Base-by-base conservation (phyloP, 2,329 filamentous ascomycete species). In the Penicillium sp. region DNA sequence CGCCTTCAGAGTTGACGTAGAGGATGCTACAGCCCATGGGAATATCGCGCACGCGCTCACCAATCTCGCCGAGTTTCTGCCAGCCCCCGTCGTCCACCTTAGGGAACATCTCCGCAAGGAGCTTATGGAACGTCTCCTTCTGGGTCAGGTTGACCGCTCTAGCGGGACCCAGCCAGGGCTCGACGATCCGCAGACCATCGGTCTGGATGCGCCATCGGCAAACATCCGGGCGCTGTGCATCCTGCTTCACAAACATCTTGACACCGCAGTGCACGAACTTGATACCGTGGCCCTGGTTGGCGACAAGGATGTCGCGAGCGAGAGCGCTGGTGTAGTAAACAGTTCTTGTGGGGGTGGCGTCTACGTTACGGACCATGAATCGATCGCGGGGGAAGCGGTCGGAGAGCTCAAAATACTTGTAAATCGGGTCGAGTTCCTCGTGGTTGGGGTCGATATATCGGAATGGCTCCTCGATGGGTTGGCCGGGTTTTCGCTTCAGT, bases 211-310 rank as follows among this genome's bases (percentile, higher is more conserved):
- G 88, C 95, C 95, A 99, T 62, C 90, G 87, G 81, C 93, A 97
- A 38, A 95, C 90, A 58, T 93, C 90, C 41, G 90, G 89, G 5
- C 89, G 91, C 63, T 96, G 93, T 0, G 92, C 90, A 73, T 97
- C 93, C 77, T 98, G 94, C 82, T 96, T 97, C 83, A 98, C 95
- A 76, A 96, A 99, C 92, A 98, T 98, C 81, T 96, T 96, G 38
- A 99, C 93, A 66, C 95, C 95, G 55, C 91, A 94, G 78, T 99
- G 95, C 54, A 99, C 91, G 74, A 99, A 97, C 76, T 95, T 96
- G 78, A 98, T 90, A 50, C 93, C 93, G 30, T 91, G 89, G 48
- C 92, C 91, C 77, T 97, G 93, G 75, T 99, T 99, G 73, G 90
- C 86, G 4, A 85, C 86, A 3, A 99, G 85, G 58, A 99, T 95